These are phyloP conservation scores for Juncus effusus DNA, from an alignment of 176 grass and related monocot species.

Conservation along the genomic window DNA sequence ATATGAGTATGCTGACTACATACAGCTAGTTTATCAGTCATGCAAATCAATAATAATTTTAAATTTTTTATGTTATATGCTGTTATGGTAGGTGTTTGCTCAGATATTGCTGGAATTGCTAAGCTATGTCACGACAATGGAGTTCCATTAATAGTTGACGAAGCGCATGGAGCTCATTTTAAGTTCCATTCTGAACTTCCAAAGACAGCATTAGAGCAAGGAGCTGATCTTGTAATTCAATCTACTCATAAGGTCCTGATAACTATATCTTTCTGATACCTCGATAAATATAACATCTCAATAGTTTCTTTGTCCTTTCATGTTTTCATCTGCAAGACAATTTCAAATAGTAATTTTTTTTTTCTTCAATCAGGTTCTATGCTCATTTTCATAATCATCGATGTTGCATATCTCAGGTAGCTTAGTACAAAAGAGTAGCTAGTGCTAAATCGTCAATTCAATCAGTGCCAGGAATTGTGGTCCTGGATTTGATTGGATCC, in stretches of 20 bases:
- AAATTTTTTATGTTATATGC: too few relatives aligned
- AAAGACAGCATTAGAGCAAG: slow-evolving; percentile 58
- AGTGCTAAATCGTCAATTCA: slow-evolving; percentile 26
- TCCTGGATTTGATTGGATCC: slow-evolving; percentile 52
- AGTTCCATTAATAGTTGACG: slow-evolving; percentile 72
- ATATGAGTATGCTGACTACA: too few relatives aligned
- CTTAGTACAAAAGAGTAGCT: slow-evolving; percentile 43
- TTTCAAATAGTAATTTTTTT: too few relatives aligned
- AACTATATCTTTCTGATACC: too few relatives aligned
- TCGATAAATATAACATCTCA: too few relatives aligned
- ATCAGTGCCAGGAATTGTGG: slow-evolving; percentile 46
- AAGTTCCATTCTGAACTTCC: slow-evolving; percentile 54
- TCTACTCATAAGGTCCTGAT: slow-evolving; percentile 64
- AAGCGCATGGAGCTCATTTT: slow-evolving; percentile 74
- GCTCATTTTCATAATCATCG: slow-evolving; percentile 68
- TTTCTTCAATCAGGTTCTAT: slow-evolving; percentile 21
- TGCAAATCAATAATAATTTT: too few relatives aligned
- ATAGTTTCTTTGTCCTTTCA: too few relatives aligned
- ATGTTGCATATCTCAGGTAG: slow-evolving; percentile 60
- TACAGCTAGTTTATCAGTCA: too few relatives aligned
- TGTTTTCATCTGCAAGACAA: too few relatives aligned
- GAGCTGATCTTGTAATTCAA: slow-evolving; percentile 61
- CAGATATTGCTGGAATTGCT: slow-evolving; percentile 44
- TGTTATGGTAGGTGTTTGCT: slow-evolving; percentile 20
- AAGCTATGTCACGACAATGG: slow-evolving; percentile 35